Conservation (phyloP, 371 early-diverging fungal genomes). For the Syncephalastrum contaminatum region DNA sequence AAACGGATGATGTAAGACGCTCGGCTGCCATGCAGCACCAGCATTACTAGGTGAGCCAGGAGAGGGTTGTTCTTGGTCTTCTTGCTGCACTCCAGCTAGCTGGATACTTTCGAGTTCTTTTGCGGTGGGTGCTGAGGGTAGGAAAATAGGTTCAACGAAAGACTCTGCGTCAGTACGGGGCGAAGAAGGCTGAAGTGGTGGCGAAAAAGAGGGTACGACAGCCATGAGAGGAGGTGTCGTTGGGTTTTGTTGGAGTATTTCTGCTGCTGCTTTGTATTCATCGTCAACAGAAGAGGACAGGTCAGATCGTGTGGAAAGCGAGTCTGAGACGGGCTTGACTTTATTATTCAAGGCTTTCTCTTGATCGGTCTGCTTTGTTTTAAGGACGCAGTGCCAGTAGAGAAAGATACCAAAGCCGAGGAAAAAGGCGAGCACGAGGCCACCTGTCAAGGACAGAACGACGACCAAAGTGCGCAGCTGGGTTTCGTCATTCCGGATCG, state of each 20-base stretch:
- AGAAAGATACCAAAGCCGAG: slow-evolving; percentile 25
- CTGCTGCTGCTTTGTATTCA: not conserved
- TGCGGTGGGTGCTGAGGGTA: no score
- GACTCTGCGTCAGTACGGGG: no score
- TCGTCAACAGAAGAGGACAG: no score
- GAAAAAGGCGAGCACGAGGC: slow-evolving; percentile 19
- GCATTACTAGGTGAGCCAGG: no score
- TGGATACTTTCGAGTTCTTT: no score
- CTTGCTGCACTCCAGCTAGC: no score
- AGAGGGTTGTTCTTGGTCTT: no score
- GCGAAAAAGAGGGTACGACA: not conserved
- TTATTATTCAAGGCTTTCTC: not conserved
- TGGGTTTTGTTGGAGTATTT: not conserved
- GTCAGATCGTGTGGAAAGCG: no score
- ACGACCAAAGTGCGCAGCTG: slow-evolving; percentile 21
- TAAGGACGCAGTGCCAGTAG: slow-evolving; percentile 17
- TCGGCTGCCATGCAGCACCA: no score
- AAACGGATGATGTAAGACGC: no score
- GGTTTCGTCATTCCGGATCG: slow-evolving; percentile 19
- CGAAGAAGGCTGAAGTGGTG: not conserved
- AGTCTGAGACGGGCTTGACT: slow-evolving; percentile 4
- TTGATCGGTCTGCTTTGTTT: slow-evolving; percentile 4
- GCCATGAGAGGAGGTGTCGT: slow-evolving; percentile 2
- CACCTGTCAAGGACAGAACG: slow-evolving; percentile 22
- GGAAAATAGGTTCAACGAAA: no score